Percentiles rank a stretch among this genome's conserved stretches.
phyloP scores from a whole-genome alignment of 78 protist genomes.

The Dictyostelium brefeldianum region DNA sequence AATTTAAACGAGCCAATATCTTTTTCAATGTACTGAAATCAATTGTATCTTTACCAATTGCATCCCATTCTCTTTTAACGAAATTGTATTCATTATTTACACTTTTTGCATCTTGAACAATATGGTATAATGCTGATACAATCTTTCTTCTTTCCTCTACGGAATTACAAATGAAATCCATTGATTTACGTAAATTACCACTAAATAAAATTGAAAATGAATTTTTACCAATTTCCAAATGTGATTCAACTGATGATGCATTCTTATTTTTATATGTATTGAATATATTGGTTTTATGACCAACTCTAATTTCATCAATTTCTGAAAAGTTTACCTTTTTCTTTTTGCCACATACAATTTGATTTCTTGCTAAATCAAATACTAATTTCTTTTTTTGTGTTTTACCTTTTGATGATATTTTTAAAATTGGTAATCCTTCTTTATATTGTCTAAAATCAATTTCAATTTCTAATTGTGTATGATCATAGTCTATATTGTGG shows the following conservation, averaged over 20 bases:
- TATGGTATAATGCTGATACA: slow-evolving; percentile 44
- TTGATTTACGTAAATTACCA: slow-evolving; percentile 34
- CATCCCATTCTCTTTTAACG: slow-evolving; percentile 40
- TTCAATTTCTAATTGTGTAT: neutral
- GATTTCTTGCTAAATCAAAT: slow-evolving; percentile 27
- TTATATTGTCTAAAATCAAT: slow-evolving; percentile 13
- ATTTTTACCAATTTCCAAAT: neutral
- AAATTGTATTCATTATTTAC: slow-evolving; percentile 51
- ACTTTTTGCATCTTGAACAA: slow-evolving; percentile 4
- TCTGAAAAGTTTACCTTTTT: slow-evolving; percentile 55
- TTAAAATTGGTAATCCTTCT: slow-evolving; percentile 12
- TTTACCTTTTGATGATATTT: slow-evolving; percentile 26
- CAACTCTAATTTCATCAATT: slow-evolving; percentile 77
- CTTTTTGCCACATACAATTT: slow-evolving; percentile 35
- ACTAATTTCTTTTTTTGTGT: slow-evolving; percentile 36
- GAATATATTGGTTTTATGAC: slow-evolving; percentile 65
- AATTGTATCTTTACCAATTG: slow-evolving; percentile 42
- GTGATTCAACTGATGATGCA: neutral
- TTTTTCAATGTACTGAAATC: slow-evolving; percentile 23
- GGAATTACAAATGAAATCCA: slow-evolving; percentile 66
- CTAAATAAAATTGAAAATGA: slow-evolving; percentile 68
- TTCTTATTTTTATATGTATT: slow-evolving; percentile 13
- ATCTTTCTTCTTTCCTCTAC: slow-evolving; percentile 14
- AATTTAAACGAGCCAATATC: slow-evolving; percentile 36
- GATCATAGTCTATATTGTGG: slow-evolving; percentile 38